Base-by-base conservation (phyloP, 148 eudicot genomes). In the Persicaria tinctoria region DNA sequence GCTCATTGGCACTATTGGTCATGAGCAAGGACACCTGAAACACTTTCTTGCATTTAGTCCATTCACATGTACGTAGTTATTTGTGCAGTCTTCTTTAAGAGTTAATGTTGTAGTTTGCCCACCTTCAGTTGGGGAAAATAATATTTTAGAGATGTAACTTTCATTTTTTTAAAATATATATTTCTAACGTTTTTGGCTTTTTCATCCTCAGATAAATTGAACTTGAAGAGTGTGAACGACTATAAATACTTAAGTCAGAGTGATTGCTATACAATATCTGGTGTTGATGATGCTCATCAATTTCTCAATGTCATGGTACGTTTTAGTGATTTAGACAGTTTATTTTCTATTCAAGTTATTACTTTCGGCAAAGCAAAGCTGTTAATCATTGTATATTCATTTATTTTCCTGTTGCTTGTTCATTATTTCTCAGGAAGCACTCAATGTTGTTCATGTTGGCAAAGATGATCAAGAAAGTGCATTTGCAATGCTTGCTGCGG, bases 261-360 rank as follows among this genome's bases (percentile, higher is more conserved):
- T 80, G 84, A 75, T 76, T 92, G 97, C 86, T 81, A 84, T 76
- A 78, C 90, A 20, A 90, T 95, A 80, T 69, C 88, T 59, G 91
- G 92, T 76, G 91, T 92, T 83, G 93, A 95, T 83, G 99, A 95
- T 82, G 94, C 97, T 63, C 91, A 92, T 79, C 89, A 92, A 74
- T 95, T 90, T 82, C 85, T 79, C 68, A 78, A 85, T 72, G 97
- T 92, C 48, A 68, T 46, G 96, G 99, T 95, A 87, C 32, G 75
- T 70, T 72, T 50, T 78, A 73, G 38, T 70, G 73, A 75, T 66
- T 32, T 46, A 69, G 8, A 64, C 41, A 8, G 16, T 9, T 14
- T 57, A 5, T 10, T 57, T 57, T 2, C 16, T 57, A 9, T 16
- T 32, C 41, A 32, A 32, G 41, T 32, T 32, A 32, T 32, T 32